Evolutionary conservation across 805 yeast genomes (phyloP), one percentile per base, ranked within the genome.

Genomic region (Blastobotrys robertii): DNA sequence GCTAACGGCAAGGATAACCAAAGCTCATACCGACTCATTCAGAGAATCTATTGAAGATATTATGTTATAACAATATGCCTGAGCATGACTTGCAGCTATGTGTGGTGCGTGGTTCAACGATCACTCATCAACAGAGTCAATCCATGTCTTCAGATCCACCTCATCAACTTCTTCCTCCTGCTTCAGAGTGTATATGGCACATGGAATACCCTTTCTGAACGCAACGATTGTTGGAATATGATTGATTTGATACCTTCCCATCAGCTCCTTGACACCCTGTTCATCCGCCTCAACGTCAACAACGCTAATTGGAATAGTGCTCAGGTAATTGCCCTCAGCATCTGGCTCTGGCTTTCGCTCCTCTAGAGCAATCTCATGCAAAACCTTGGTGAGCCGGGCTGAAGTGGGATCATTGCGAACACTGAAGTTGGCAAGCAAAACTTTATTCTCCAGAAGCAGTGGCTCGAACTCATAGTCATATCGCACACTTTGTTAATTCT

Each of bases 211-310:
- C 43, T 81, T 81, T 47, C 73, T 66, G 39, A 84, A 68, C 7
- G 81, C 76, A 1, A 85, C 79, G 2, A 84, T 63, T 0, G 81
- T 71, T 2, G 95, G 95, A 3, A 84, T 67, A 30, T 67, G 64
- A 25, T 63, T 65, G 14, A 79, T 73, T 14, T 70, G 68, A 56
- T 80, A 85, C 37, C 78, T 70, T 36, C 70, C 59, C 59, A 76
- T 59, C 44, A 84, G 62, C 8, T 75, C 83, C 38, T 71, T 68
- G 15, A 80, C 78, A 2, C 73, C 86, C 8, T 71, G 72, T 47
- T 76, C 75, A 55, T 84, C 92, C 30, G 79, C 68, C 53, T 83
- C 84, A 12, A 84, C 72, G 55, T 81, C 87, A 7, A 81, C 92
- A 65, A 77, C 65, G 52, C 76, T 74, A 30, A 84, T 68, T 35